phyloP scores from a whole-genome alignment of 768 basidiomycete genomes.

The Mycena galopus region DNA sequence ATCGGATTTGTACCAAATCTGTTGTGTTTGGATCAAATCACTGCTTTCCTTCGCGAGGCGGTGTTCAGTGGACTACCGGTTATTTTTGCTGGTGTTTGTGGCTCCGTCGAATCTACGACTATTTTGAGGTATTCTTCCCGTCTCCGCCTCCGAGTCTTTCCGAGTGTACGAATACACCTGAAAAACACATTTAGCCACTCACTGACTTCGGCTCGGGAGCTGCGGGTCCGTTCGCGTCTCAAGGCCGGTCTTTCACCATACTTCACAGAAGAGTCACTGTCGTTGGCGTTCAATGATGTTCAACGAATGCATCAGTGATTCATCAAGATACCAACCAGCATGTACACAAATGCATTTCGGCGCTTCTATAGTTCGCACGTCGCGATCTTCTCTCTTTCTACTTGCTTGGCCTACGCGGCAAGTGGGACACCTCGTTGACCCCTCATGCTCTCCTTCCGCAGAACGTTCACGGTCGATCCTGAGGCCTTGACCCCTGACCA shows the following conservation, averaged over 20 bases:
- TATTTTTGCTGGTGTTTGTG: constrained; percentile 4
- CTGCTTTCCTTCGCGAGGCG: background rate
- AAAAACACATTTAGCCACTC: background rate
- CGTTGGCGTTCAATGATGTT: background rate
- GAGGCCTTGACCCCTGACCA: constrained; percentile 29
- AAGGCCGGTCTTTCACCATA: background rate
- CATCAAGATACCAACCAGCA: constrained; percentile 28
- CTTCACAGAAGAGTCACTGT: background rate
- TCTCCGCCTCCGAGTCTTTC: background rate
- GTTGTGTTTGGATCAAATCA: background rate
- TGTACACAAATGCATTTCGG: constrained; percentile 14
- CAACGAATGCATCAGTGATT: constrained; percentile 22
- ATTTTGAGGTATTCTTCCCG: background rate
- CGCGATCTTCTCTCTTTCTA: background rate
- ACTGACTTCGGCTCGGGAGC: background rate
- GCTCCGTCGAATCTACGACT: background rate
- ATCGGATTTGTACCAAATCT: background rate
- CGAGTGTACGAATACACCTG: background rate
- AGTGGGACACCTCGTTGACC: background rate
- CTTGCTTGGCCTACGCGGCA: constrained; percentile 5
- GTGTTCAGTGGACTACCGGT: background rate
- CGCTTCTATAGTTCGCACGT: constrained; percentile 30
- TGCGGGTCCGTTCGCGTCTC: background rate
- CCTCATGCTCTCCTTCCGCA: constrained; percentile 36
- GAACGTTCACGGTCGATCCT: constrained; percentile 29